phyloP scores from a whole-genome alignment of 768 basidiomycete species.

The Lentinus tigrinus region DNA sequence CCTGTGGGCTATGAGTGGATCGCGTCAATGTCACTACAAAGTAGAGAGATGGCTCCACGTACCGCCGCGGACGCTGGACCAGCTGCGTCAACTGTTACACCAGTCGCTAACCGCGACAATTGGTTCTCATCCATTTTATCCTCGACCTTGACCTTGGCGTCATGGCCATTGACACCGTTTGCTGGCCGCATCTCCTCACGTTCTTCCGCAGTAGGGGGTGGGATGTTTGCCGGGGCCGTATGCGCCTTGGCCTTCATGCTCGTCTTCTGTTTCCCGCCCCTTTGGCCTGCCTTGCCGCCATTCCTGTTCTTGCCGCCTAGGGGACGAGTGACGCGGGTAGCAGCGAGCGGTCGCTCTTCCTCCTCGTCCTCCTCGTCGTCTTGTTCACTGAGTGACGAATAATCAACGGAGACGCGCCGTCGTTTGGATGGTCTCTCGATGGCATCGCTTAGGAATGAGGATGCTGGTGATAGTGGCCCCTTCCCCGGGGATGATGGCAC shows the following conservation, averaged over 20 bases:
- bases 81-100: conserved; percentile 72
- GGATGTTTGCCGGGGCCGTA: conserved; percentile 46
- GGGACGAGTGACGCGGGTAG: conserved; percentile 7
- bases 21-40: neutral
- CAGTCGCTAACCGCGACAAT: conserved; percentile 73
- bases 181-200: conserved; percentile 36
- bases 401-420: conserved; percentile 25
- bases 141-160: conserved; percentile 64
- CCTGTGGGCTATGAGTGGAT: conserved; percentile 43
- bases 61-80: conserved; percentile 47
- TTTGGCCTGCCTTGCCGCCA: conserved; percentile 1
- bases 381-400: conserved; percentile 28
- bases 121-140: conserved; percentile 80
- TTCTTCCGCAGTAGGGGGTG: conserved; percentile 40
- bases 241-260: conserved; percentile 63
- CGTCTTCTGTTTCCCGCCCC: conserved; percentile 55
- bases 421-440: conserved; percentile 28
- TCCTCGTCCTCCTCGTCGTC: conserved; percentile 23
- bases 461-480: conserved; percentile 31
- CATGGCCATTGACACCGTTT: conserved; percentile 48
- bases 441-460: conserved; percentile 28
- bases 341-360: conserved; percentile 22
- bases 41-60: conserved; percentile 23
- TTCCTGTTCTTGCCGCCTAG: conserved; percentile 3
- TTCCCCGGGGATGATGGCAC: conserved; percentile 29